These are phyloP conservation scores for Fusarium sp. DNA, from an alignment of 2,329 filamentous ascomycete species.

Conservation along the genomic window DNA sequence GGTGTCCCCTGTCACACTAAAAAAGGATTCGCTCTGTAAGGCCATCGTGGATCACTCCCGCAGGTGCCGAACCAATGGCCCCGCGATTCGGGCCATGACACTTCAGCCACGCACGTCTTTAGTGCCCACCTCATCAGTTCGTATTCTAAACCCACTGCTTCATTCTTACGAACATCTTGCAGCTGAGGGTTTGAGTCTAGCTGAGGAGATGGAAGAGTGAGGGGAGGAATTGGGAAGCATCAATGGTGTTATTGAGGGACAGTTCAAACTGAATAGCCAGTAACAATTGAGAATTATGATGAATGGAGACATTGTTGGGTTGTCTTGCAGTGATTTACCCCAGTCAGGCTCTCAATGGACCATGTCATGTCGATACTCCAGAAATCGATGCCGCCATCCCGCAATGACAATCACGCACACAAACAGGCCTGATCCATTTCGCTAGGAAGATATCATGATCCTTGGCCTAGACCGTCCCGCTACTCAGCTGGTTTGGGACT, in stretches of 20 bases:
- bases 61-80: conserved; percentile 34
- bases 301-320: conserved; percentile 4
- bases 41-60: conserved; percentile 31
- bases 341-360: conserved; percentile 10
- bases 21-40: conserved; percentile 18
- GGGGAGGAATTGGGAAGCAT: not conserved
- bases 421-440: conserved; percentile 16
- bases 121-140: conserved; percentile 45
- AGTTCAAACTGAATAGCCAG: not conserved
- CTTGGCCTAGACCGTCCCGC: conserved; percentile 27
- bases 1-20: conserved; percentile 11
- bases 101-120: conserved; percentile 36
- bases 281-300: not conserved
- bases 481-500: conserved; percentile 34
- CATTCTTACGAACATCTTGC: conserved; percentile 28
- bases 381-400: conserved; percentile 34
- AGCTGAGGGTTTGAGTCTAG: conserved; percentile 15
- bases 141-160: conserved; percentile 42
- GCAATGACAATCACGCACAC: conserved; percentile 29
- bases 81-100: conserved; percentile 30
- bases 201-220: not conserved
- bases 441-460: conserved; percentile 19
- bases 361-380: not conserved
- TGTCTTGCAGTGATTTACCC: conserved; percentile 17
- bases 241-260: not conserved